Evolutionary conservation across 2,329 filamentous ascomycete genomes (phyloP), one percentile per base, ranked within the genome.

Genomic region (Drechmeria coniospora): DNA sequence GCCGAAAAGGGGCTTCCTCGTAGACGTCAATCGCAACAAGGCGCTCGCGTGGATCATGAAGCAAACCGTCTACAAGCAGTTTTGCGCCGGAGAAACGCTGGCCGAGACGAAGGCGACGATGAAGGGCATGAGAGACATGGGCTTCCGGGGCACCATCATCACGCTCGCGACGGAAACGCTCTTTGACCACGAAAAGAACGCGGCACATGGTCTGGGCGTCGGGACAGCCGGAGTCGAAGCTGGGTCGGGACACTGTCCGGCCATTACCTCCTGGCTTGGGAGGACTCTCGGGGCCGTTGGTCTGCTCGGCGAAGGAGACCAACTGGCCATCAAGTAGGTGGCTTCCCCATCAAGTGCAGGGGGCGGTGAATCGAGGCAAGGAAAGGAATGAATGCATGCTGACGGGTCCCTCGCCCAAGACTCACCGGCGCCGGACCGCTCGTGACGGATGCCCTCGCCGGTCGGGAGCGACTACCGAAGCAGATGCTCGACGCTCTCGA

Each of bases 111-210:
- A 48, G n/a, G 43, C 42, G 15, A 59, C 53, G 1, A 54, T 57
- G 31, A 45, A 47, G 8, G 46, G 54, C 11, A 38, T 67, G 17
- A 53, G 59, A 27, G 43, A 51, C 8, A 51, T 68, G 25, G 66
- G 66, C 0, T 70, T 68, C 40, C 50, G 55, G 10, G 66, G 65
- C 3, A 59, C 67, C 9, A 66, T 71, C 9, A 53, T 71, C 14
- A 67, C 68, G 29, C 69, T 65, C 33, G 65, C 65, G 2, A 50
- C 46, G 7, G 52, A 56, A 30, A 57, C 55, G 3, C 47, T 59
- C 0, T 56, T 58, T 19, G 55, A 61, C 26, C 44, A 53, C 19
- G 45, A 44, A 6, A 47, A 44, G 4, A 40, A 47, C 11, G 31
- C 33, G 21, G 23, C 33, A 24, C 38, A 34, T 13, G 36, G 41